A percentile compares a stretch with the other conserved stretches of the same genome.
These are phyloP conservation scores for Nemania sp. DNA, from an alignment of 2,329 filamentous ascomycete species.

Conservation along the genomic window DNA sequence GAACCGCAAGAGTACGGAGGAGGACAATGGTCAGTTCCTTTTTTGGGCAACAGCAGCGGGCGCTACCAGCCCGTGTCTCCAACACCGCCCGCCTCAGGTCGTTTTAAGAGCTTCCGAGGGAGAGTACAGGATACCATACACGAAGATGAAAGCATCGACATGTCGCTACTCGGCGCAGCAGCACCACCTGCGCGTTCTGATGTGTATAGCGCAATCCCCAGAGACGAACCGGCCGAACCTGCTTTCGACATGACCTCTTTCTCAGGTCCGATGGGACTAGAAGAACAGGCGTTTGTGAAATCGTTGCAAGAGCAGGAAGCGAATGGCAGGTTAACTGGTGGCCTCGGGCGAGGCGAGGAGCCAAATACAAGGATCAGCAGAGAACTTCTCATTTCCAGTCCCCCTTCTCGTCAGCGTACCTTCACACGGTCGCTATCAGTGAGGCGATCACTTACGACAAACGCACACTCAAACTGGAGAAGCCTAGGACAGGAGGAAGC, in stretches of 20 bases:
- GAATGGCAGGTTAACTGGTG: conserved; percentile 59
- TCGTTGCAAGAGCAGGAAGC: conserved; percentile 57
- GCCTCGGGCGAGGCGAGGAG: conserved; percentile 57
- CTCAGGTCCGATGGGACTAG: conserved; percentile 49
- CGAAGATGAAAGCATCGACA: conserved; percentile 40
- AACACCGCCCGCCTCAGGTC: conserved; percentile 23
- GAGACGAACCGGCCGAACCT: conserved; percentile 35
- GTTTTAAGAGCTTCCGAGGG: conserved; percentile 33
- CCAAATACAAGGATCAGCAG: conserved; percentile 52
- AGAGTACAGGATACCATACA: conserved; percentile 34
- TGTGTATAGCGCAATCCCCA: conserved; percentile 34
- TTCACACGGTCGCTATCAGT: conserved; percentile 49
- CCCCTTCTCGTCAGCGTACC: conserved; percentile 40
- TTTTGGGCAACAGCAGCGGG: conserved; percentile 26
- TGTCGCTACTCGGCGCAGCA: conserved; percentile 36
- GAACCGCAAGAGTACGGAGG: conserved; percentile 26
- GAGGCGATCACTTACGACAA: conserved; percentile 33
- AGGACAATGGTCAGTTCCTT: conserved; percentile 33
- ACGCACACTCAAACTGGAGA: conserved; percentile 47
- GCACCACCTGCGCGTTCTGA: conserved; percentile 40
- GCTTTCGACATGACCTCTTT: conserved; percentile 52
- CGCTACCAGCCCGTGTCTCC: conserved; percentile 32
- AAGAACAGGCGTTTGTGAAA: conserved; percentile 50
- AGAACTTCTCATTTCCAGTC: conserved; percentile 52
- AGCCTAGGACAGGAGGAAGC: conserved; percentile 60